Evolutionary conservation across 202 grass and related monocot genomes (phyloP).

Genomic region (Musa balbisiana): DNA sequence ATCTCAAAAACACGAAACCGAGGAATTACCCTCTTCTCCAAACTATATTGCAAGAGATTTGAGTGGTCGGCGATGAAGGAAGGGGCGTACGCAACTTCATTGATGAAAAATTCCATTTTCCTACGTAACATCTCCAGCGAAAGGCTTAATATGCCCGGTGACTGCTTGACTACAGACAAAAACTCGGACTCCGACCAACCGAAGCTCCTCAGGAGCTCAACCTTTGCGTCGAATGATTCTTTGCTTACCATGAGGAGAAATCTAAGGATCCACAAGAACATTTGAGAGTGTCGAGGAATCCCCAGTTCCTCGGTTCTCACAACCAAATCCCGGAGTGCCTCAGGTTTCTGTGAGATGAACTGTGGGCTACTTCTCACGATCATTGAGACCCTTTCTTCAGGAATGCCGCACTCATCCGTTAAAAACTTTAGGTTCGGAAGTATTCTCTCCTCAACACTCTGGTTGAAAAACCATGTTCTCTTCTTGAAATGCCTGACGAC

Average conservation of each 20-base stretch:
- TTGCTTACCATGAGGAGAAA: not conserved
- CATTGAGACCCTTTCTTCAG: not conserved
- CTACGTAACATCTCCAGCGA: constrained; percentile 21
- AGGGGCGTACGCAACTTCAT: constrained; percentile 13
- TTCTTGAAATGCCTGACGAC: constrained; percentile 19
- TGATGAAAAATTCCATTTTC: constrained; percentile 29
- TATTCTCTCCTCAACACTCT: not conserved
- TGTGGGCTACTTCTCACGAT: constrained; percentile 5
- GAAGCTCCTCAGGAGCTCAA: constrained; percentile 28
- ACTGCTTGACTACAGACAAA: constrained; percentile 7
- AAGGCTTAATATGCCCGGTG: constrained; percentile 17
- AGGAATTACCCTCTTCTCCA: constrained; percentile 28
- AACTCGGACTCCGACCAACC: constrained; percentile 38
- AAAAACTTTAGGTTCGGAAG: constrained; percentile 31
- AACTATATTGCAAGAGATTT: constrained; percentile 21
- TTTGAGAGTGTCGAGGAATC: not conserved
- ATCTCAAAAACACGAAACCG: constrained; percentile 31
- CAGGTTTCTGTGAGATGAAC: constrained; percentile 13
- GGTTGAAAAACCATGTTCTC: constrained; percentile 18
- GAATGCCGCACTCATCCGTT: constrained; percentile 13
- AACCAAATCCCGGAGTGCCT: constrained; percentile 1
- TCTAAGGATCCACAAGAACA: constrained; percentile 29
- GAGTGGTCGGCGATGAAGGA: constrained; percentile 14
- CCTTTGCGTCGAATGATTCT: constrained; percentile 28
- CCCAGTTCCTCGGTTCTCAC: constrained; percentile 24